Conservation (phyloP, 768 basidiomycete species). For the Kwoniella sp. region DNA sequence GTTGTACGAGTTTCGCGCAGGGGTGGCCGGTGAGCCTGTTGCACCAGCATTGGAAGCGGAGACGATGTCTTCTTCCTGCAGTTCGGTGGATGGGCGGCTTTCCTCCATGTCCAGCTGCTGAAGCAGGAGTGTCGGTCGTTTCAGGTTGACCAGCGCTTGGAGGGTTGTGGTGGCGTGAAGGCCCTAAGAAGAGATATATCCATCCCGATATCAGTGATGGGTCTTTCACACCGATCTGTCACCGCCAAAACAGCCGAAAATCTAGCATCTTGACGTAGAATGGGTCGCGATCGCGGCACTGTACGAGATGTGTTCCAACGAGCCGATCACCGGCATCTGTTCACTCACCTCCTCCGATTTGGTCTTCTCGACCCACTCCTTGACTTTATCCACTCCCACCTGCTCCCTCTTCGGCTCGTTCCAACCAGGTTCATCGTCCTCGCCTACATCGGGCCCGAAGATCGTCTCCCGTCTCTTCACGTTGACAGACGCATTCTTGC, state of each 20-base stretch:
- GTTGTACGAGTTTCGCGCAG: constrained; percentile 58
- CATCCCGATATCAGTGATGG: background rate
- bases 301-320: background rate
- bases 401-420: constrained; percentile 48
- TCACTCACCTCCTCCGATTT: constrained; percentile 78
- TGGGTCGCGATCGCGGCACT: no score
- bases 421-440: constrained; percentile 63
- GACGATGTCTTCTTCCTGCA: constrained; percentile 15
- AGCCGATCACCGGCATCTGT: background rate
- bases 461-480: constrained; percentile 73
- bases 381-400: constrained; percentile 79
- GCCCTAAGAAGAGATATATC: constrained; percentile 60
- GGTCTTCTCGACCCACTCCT: constrained; percentile 69
- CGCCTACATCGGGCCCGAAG: constrained; percentile 88
- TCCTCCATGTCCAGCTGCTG: constrained; percentile 41
- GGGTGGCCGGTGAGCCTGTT: background rate
- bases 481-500: constrained; percentile 18
- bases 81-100: constrained; percentile 7
- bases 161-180: constrained; percentile 87
- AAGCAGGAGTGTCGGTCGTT: constrained; percentile 80
- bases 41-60: background rate
- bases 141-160: constrained; percentile 91
- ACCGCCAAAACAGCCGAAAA: no score
- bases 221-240: no score
- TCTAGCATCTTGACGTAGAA: no score